Conservation (phyloP, 257 asterid species). For the Salvia hispanica region DNA sequence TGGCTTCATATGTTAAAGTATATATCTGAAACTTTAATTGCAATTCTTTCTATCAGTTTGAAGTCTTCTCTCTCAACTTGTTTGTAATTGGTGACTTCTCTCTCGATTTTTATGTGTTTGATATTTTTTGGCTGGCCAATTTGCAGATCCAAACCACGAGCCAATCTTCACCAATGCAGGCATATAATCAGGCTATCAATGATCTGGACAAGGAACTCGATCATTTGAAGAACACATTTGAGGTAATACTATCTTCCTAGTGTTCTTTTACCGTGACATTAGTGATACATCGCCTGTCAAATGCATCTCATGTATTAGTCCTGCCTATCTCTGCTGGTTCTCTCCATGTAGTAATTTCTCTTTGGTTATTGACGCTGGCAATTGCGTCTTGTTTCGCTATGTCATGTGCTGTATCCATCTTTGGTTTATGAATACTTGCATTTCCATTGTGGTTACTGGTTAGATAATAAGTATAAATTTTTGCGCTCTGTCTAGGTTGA, state of each 20-base stretch:
- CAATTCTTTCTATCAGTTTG: not conserved
- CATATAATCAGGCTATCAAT: conserved; percentile 94
- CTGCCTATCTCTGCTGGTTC: not conserved
- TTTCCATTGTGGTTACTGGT: not conserved
- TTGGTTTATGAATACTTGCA: not conserved
- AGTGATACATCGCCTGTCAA: not conserved
- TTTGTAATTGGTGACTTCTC: not conserved
- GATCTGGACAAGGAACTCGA: conserved; percentile 96
- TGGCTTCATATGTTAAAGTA: not conserved
- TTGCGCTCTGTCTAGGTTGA: conserved; percentile 37
- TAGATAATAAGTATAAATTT: not conserved
- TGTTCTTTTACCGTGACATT: conserved; percentile 3
- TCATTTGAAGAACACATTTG: conserved; percentile 76
- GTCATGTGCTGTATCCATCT: not conserved
- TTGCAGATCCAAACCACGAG: conserved; percentile 89
- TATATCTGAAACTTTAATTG: conserved; percentile 3
- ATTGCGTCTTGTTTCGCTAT: too few relatives aligned
- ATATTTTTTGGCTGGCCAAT: conserved; percentile 24
- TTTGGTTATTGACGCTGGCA: not conserved
- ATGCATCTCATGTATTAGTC: not conserved
- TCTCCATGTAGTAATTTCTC: not conserved
- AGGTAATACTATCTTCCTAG: conserved; percentile 45
- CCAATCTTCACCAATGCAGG: conserved; percentile 99
- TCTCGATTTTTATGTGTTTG: not conserved
- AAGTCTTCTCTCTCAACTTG: conserved; percentile 5